Evolutionary conservation across 352 stramenopile genomes (phyloP), one percentile per base, ranked within the genome.

Genomic region (Phytophthora idaei): DNA sequence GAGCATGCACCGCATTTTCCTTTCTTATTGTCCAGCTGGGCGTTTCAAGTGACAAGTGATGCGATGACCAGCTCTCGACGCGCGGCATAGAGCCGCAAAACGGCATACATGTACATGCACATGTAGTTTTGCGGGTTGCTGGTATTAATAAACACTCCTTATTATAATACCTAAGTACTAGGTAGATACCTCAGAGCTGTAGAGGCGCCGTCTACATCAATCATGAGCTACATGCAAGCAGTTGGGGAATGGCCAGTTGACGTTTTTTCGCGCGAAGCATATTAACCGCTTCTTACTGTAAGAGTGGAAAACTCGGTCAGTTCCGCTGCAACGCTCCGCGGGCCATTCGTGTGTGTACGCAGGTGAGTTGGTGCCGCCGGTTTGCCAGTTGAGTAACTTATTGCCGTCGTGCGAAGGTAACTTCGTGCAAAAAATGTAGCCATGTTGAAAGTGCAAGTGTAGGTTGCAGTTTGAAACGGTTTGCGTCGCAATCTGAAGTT

Each of bases 401-500:
- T 5, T 21, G 21, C 1, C 25, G 61, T 64, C 53, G 45, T 54
- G 49, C 17, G 41, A 41, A 21, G 15, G 12, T 7, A 42, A 42
- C 36, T 42, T 37, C 17, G 36, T 10, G n/a, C 28, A 41, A 52
- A 46, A 49, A 54, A 14, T 68, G 62, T 65, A 69, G 62, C 62
- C 62, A 69, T 69, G 54, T 64, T 10, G 57, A 36, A 69, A 69
- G 61, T 69, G 57, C 47, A 69, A 69, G 61, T 69, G 61, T 69
- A 69, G 12, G 62, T 69, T 69, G 61, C 61, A 69, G 37, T 69
- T 64, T 58, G 62, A 69, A 69, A 65, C 62, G 21, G 39, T 46
- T 21, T 29, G 27, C 46, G 46, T 55, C 28, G 37, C 10, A 32
- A 31, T 34, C 55, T 66, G 57, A 64, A 58, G 48, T 56, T 65